Conservation (phyloP, 2,329 filamentous ascomycete species). For the Ambrosiella cleistominuta region DNA sequence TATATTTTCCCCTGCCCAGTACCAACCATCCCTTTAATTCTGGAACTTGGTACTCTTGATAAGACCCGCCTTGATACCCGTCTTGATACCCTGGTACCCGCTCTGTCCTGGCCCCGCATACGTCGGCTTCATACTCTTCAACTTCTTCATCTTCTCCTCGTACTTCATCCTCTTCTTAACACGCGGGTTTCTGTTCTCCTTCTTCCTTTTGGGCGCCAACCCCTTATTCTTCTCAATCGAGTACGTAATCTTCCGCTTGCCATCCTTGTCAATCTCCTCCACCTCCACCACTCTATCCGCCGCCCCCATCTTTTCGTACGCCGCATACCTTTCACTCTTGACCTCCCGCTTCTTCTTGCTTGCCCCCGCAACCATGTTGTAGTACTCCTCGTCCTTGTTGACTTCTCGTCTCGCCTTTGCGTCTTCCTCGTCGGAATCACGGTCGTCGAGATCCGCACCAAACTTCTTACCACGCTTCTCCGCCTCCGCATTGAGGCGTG, state of each 20-base stretch:
- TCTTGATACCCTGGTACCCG: slow-evolving; percentile 79
- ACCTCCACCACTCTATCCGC: slow-evolving; percentile 45
- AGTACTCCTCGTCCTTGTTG: slow-evolving; percentile 67
- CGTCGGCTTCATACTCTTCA: slow-evolving; percentile 66
- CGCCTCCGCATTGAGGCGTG: slow-evolving; percentile 73
- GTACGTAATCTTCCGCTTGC: slow-evolving; percentile 84
- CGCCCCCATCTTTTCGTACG: slow-evolving; percentile 43
- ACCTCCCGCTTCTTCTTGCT: slow-evolving; percentile 58
- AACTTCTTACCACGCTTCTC: slow-evolving; percentile 56
- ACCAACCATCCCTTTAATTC: slow-evolving; percentile 10
- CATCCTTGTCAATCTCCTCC: slow-evolving; percentile 59
- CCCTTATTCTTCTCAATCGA: slow-evolving; percentile 97
- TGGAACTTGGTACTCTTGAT: slow-evolving; percentile 88
- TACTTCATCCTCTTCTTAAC: slow-evolving; percentile 98
- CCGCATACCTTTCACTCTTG: slow-evolving; percentile 40
- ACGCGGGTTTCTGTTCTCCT: slow-evolving; percentile 84
- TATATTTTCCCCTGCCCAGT: slow-evolving; percentile 13
- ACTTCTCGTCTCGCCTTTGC: slow-evolving; percentile 25
- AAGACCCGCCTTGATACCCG: slow-evolving; percentile 86
- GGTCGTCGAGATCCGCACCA: slow-evolving; percentile 49
- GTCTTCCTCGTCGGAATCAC: slow-evolving; percentile 24
- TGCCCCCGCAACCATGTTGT: slow-evolving; percentile 64
- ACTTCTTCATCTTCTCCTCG: slow-evolving; percentile 94
- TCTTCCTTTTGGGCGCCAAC: slow-evolving; percentile 71
- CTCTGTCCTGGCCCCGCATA: slow-evolving; percentile 74